These are phyloP conservation scores for Chenopodium formosanum DNA, from an alignment of 148 eudicot genomes.

Conservation along the genomic window DNA sequence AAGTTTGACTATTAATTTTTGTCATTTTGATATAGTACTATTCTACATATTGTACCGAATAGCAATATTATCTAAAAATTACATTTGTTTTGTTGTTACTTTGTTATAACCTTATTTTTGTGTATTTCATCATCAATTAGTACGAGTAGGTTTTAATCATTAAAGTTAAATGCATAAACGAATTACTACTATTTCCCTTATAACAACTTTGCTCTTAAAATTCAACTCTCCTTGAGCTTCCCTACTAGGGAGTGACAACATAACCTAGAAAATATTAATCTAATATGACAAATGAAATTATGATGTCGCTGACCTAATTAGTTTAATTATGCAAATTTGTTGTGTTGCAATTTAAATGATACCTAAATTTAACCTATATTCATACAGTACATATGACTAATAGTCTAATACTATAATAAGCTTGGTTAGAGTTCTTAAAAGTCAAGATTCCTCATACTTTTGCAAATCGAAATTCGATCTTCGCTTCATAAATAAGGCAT, in stretches of 20 bases:
- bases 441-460: conserved; percentile 8
- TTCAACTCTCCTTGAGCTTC: not conserved
- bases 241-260: not conserved
- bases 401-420: not conserved
- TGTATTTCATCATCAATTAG: too few species aligned
- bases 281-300: not conserved
- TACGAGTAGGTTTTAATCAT: too few species aligned
- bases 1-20: too few species aligned
- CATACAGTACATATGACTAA: not conserved
- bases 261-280: too few species aligned
- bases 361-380: not conserved
- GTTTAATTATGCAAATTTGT: not conserved
- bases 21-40: too few species aligned
- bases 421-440: conserved; percentile 8
- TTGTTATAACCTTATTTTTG: too few species aligned
- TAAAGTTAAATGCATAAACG: too few species aligned
- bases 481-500: conserved; percentile 9
- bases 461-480: not conserved
- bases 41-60: too few species aligned
- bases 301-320: conserved; percentile 17
- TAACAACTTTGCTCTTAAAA: not conserved
- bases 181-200: not conserved
- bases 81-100: too few species aligned
- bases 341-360: not conserved
- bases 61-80: too few species aligned